These are phyloP conservation scores for Stevia rebaudiana DNA, from an alignment of 140 eudicot genomes.

Conservation along the genomic window DNA sequence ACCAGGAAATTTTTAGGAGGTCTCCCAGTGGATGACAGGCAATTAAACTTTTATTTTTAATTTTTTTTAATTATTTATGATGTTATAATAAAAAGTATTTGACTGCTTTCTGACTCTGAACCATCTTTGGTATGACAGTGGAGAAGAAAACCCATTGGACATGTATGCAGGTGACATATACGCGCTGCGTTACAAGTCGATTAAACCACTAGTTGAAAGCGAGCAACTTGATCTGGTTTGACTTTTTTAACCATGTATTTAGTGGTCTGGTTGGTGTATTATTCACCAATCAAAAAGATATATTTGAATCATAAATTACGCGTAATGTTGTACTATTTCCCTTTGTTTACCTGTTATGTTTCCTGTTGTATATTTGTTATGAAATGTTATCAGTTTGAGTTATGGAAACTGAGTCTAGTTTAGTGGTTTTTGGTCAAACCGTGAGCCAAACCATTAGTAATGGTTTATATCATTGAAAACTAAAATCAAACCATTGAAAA, in stretches of 20 bases:
- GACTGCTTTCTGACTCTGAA: background rate
- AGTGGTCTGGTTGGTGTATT: background rate
- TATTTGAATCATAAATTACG: no score
- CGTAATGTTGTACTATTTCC: no score
- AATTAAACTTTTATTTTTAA: conserved; percentile 11
- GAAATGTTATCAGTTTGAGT: background rate
- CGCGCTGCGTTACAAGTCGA: conserved; percentile 89
- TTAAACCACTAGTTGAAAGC: conserved; percentile 68
- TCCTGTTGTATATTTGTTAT: no score
- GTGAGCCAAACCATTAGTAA: no score
- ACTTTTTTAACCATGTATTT: conserved; percentile 1
- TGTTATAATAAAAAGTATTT: background rate
- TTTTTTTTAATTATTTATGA: background rate
- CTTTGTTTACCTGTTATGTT: background rate
- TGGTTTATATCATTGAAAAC: no score
- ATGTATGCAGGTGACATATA: conserved; percentile 81
- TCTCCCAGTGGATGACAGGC: conserved; percentile 78
- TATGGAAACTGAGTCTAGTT: background rate
- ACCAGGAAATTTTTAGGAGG: conserved; percentile 62
- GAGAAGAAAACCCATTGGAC: conserved; percentile 69
- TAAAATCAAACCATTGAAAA: no score
- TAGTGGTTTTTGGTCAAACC: no score
- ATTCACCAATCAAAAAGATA: background rate
- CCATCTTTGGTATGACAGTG: conserved; percentile 38
- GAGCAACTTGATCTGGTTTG: conserved; percentile 87